These are phyloP conservation scores for Bidens hawaiensis DNA, from an alignment of 140 eudicot genomes.

Conservation along the genomic window DNA sequence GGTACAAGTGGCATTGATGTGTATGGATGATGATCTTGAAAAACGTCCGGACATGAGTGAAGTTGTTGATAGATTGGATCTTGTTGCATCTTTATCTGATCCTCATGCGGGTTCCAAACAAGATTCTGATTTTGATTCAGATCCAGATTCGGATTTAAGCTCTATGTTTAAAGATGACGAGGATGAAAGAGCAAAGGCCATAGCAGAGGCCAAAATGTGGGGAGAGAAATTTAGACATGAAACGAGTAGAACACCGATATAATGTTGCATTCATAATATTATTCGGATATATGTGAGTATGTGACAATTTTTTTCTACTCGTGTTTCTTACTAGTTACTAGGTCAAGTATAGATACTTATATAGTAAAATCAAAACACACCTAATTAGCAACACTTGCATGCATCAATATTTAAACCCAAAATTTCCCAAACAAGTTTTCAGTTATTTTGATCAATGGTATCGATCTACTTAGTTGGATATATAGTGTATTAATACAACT, in stretches of 20 bases:
- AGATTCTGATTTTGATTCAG: slow-evolving; percentile 17
- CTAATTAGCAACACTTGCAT: background rate
- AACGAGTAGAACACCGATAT: background rate
- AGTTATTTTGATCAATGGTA: too few relatives aligned
- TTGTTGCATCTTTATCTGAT: slow-evolving; percentile 33
- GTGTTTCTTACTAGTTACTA: background rate
- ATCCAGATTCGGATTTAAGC: background rate
- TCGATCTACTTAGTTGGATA: background rate
- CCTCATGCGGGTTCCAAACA: slow-evolving; percentile 8
- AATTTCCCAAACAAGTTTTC: background rate
- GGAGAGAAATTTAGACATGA: slow-evolving; percentile 38
- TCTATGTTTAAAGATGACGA: slow-evolving; percentile 19
- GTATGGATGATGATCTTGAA: slow-evolving; percentile 36
- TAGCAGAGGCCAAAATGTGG: slow-evolving; percentile 76
- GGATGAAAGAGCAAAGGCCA: slow-evolving; percentile 49
- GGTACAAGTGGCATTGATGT: slow-evolving; percentile 52
- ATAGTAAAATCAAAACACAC: background rate
- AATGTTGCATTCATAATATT: background rate
- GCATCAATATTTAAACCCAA: background rate
- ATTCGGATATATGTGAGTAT: background rate
- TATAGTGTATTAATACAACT: background rate
- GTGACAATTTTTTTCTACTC: background rate
- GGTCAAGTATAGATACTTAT: background rate
- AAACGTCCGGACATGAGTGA: slow-evolving; percentile 53
- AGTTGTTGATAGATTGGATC: slow-evolving; percentile 41